phyloP scores from a whole-genome alignment of 108 stramenopile species.

The Stephanodiscus triporus region DNA sequence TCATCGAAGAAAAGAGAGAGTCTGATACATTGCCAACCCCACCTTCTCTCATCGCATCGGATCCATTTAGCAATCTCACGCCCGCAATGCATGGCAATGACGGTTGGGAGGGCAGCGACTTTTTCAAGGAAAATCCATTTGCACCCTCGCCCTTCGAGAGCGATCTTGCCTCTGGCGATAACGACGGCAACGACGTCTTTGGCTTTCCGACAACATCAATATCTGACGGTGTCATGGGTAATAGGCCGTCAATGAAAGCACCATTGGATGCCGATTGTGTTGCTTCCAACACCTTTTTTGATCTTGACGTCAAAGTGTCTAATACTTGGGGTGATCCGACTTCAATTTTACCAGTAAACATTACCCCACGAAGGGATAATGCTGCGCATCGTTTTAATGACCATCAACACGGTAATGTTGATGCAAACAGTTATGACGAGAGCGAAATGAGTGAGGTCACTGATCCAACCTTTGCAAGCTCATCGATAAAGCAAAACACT shows the following conservation, averaged over 20 bases:
- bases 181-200: slow-evolving; percentile 28
- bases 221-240: not conserved
- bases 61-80: slow-evolving; percentile 1
- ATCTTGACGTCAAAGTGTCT: slow-evolving; percentile 6
- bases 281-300: slow-evolving; percentile 18
- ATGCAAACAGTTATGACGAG: slow-evolving; percentile 24
- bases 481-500: not conserved
- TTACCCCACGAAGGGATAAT: slow-evolving; percentile 26
- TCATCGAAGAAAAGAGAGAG: not conserved
- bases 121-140: slow-evolving; percentile 40
- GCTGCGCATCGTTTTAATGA: not conserved
- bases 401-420: slow-evolving; percentile 18
- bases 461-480: slow-evolving; percentile 33
- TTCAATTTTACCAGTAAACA: slow-evolving; percentile 22
- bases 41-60: slow-evolving; percentile 7
- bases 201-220: slow-evolving; percentile 30
- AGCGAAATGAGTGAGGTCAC: slow-evolving; percentile 45
- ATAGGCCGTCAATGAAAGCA: slow-evolving; percentile 1
- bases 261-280: not conserved
- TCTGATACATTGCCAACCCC: not conserved
- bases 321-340: slow-evolving; percentile 42
- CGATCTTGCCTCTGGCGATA: not conserved
- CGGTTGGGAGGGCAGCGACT: slow-evolving; percentile 24
- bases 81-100: slow-evolving; percentile 1
- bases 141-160: slow-evolving; percentile 20